Conservation (phyloP, 2,329 filamentous ascomycete genomes). For the Colletotrichum kahawae region DNA sequence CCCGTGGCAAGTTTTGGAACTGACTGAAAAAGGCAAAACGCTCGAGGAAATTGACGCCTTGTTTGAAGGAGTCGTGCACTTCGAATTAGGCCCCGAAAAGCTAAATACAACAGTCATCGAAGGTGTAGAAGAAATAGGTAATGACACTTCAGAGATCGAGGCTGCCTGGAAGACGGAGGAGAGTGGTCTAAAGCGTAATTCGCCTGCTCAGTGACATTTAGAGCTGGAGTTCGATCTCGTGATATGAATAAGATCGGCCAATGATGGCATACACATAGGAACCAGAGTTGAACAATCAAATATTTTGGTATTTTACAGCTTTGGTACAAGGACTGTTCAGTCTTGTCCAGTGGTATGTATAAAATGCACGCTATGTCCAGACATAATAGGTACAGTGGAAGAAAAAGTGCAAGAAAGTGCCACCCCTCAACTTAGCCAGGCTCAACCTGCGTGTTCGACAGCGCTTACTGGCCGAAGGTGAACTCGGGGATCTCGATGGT, state of each 20-base stretch:
- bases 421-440: background rate
- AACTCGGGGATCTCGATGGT: slow-evolving; percentile 17
- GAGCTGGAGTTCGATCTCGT: background rate
- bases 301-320: background rate
- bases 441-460: background rate
- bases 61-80: background rate
- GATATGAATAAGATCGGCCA: background rate
- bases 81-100: background rate
- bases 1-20: background rate
- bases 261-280: background rate
- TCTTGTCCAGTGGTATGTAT: background rate
- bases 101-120: background rate
- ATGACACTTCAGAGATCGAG: background rate
- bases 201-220: background rate
- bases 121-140: background rate
- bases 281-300: background rate
- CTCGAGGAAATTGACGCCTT: background rate
- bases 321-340: background rate
- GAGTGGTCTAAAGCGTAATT: background rate
- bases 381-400: background rate
- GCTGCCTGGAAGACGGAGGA: background rate
- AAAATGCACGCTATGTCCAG: background rate
- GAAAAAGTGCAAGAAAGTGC: background rate
- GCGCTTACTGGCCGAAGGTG: slow-evolving; percentile 8
- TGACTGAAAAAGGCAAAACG: background rate